phyloP scores from a whole-genome alignment of 2,329 filamentous ascomycete species.

The Sclerotinia subarctica region DNA sequence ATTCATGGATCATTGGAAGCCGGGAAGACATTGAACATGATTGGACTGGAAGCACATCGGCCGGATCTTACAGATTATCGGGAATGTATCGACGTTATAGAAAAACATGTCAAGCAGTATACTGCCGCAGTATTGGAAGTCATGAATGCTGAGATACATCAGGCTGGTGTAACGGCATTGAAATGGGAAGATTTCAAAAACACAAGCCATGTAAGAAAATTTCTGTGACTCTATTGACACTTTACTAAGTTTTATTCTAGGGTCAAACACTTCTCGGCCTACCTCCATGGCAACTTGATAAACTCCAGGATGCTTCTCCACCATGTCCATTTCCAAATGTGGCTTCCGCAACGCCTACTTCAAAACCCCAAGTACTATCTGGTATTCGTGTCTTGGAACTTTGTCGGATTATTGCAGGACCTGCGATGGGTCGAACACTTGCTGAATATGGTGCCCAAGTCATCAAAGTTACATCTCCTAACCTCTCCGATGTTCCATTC shows the following conservation, averaged over 20 bases:
- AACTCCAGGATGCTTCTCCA: constrained; percentile 43
- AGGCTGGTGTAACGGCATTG: constrained; percentile 59
- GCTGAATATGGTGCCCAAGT: constrained; percentile 75
- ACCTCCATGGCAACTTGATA: constrained; percentile 48
- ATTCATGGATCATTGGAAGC: constrained; percentile 74
- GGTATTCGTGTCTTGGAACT: constrained; percentile 73
- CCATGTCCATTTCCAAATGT: constrained; percentile 43
- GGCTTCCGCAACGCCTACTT: constrained; percentile 32
- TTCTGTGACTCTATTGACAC: neutral
- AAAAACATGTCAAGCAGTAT: constrained; percentile 54
- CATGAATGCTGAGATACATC: constrained; percentile 53
- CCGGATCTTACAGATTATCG: constrained; percentile 60
- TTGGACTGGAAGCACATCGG: constrained; percentile 60
- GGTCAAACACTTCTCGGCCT: constrained; percentile 42
- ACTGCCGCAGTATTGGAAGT: constrained; percentile 55
- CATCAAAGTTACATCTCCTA: constrained; percentile 65
- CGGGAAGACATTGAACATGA: constrained; percentile 65
- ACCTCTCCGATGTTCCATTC: constrained; percentile 67
- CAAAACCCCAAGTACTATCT: constrained; percentile 40
- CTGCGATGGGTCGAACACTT: constrained; percentile 66
- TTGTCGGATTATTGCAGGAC: constrained; percentile 72
- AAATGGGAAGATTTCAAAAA: constrained; percentile 58
- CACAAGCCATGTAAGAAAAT: constrained; percentile 50
- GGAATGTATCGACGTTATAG: constrained; percentile 57
- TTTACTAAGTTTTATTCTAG: constrained; percentile 26